Base-by-base conservation (phyloP, 129 eudicot species). In the Tanacetum coccineum region DNA sequence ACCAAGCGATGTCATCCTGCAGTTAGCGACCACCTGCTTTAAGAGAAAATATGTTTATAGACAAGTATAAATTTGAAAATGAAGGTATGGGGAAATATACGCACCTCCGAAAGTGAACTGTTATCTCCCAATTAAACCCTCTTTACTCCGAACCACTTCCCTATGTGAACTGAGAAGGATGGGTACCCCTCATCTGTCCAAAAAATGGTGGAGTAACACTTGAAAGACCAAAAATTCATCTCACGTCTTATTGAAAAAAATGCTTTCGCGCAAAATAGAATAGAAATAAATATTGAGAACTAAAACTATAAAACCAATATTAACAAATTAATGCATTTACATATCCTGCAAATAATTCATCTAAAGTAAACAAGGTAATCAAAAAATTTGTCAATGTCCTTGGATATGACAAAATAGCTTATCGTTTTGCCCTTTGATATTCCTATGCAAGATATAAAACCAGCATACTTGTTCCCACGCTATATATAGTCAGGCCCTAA, bases 71-170 rank as follows among this genome's bases (percentile, higher is more conserved):
- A 75, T 42, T n/a, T 25, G 25, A 49, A 7, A 55, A 19, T 2
- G 39, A 9, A n/a, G 52, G 57, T 25, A 28, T n/a, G 19, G 22
- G 25, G 17, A 42, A 53, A n/a, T 53, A 62, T 25, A 15, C 40
- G 13, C 56, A 83, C 84, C 84, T 75, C 59, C 21, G 72, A 68
- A 76, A 57, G 71, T 44, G 72, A 51, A 71, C 60, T n/a, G 59
- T 58, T 57, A 42, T 69, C 8, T 17, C 40, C 70, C 70, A 57
- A 61, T 71, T 64, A 48, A 54, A 65, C 69, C 66, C 65, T 19
- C 51, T 61, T 76, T 79, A 77, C 68, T 73, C 86, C 40, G 86
- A 84, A 74, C 83, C 83, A 65, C 77, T 55, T 21, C 72, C 79
- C 72, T 81, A 81, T 10, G 69, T 62, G 54, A 78, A 77, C 74